Evolutionary conservation across 306 rosid genomes (phyloP).

Genomic region (Cicer arietinum): DNA sequence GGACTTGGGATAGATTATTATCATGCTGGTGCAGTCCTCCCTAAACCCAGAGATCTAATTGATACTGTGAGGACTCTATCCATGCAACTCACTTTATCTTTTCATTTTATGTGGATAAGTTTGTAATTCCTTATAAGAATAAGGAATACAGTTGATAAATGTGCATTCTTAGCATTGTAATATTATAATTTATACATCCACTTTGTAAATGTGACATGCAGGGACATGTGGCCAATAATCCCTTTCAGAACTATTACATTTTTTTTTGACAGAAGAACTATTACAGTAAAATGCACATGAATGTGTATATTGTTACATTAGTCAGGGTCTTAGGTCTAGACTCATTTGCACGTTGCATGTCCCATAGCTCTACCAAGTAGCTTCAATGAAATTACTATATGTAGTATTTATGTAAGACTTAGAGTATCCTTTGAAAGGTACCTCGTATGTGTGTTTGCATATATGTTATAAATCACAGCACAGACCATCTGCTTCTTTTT

Average conservation of each 20-base stretch:
- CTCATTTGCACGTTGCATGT: no score
- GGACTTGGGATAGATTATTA: constrained; percentile 96
- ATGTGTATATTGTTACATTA: background rate
- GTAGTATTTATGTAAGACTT: no score
- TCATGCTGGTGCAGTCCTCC: constrained; percentile 86
- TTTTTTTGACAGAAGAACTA: no score
- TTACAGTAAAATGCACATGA: background rate
- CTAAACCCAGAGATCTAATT: constrained; percentile 86
- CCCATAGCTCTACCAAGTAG: no score
- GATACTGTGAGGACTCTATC: constrained; percentile 66
- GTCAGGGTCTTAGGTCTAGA: background rate
- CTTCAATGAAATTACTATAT: no score
- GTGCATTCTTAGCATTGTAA: background rate
- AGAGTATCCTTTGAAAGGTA: no score
- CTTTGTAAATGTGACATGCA: background rate
- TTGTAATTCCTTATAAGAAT: constrained; percentile 20
- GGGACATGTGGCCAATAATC: no score
- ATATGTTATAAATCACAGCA: no score
- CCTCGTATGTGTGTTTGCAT: no score
- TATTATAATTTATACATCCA: background rate
- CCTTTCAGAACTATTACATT: background rate
- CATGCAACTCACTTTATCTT: constrained; percentile 15
- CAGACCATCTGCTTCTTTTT: constrained; percentile 12
- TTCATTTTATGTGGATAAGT: background rate
- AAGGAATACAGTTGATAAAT: constrained; percentile 27